Evolutionary conservation across 2,329 filamentous ascomycete species (phyloP).

Genomic region (Lachnellula cervina): DNA sequence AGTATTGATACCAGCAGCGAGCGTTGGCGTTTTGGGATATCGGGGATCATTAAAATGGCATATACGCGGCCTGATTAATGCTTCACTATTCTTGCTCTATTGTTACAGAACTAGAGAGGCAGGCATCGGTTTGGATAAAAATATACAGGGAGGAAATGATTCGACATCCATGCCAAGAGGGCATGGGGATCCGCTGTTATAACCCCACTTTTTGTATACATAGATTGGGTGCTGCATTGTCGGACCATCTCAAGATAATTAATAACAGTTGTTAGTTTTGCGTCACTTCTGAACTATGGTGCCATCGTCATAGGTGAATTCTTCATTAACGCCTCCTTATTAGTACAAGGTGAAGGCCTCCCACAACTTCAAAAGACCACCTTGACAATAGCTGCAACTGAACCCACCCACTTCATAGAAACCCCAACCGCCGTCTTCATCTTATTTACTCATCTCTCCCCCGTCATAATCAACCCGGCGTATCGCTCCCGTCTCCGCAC

Average conservation of each 20-base stretch:
- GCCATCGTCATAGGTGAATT: too few species aligned
- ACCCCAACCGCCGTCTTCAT: too few species aligned
- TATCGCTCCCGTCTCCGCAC: too few species aligned
- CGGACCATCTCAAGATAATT: background rate
- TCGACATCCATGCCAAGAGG: background rate
- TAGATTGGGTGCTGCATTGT: background rate
- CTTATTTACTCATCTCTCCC: too few species aligned
- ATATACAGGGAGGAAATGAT: background rate
- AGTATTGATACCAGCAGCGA: conserved; percentile 2
- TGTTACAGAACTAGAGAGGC: background rate
- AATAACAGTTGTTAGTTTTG: conserved; percentile 5
- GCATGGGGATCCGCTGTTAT: background rate
- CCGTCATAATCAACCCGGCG: too few species aligned
- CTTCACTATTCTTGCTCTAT: background rate
- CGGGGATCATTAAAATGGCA: background rate
- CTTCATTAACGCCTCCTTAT: too few species aligned
- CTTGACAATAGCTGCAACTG: too few species aligned
- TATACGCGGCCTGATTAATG: background rate
- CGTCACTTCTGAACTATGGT: too few species aligned
- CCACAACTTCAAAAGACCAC: too few species aligned
- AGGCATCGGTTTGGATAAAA: background rate
- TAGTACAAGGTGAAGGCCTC: too few species aligned
- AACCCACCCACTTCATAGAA: too few species aligned
- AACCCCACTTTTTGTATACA: background rate
- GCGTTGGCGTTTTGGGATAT: conserved; percentile 6